These are phyloP conservation scores for Rosellinia necatrix DNA, from an alignment of 2,329 filamentous ascomycete species.

Conservation along the genomic window DNA sequence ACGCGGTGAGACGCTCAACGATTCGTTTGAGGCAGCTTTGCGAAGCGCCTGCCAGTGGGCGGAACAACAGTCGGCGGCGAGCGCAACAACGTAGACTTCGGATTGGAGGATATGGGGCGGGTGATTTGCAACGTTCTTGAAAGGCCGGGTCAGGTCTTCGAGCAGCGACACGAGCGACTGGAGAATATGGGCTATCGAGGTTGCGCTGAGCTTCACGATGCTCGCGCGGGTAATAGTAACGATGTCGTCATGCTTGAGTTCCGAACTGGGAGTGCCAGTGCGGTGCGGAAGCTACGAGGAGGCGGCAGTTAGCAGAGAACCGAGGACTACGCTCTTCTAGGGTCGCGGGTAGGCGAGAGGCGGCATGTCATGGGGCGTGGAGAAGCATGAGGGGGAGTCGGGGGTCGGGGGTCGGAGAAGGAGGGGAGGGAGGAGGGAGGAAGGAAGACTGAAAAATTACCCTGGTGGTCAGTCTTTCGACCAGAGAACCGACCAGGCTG, in stretches of 20 bases:
- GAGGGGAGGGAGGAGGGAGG: not conserved
- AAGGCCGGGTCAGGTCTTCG: conserved; percentile 62
- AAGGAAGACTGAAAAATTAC: conserved; percentile 45
- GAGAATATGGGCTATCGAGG: conserved; percentile 58
- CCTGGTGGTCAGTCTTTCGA: conserved; percentile 66
- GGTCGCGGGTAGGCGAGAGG: too few relatives aligned
- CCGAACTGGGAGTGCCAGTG: conserved; percentile 61
- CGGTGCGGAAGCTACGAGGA: conserved; percentile 60
- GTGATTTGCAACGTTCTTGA: conserved; percentile 55
- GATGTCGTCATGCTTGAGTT: conserved; percentile 64
- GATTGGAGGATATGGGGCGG: conserved; percentile 66
- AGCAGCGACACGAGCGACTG: conserved; percentile 61
- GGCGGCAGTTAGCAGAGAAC: conserved; percentile 27
- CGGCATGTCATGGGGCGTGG: not conserved
- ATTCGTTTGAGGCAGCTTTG: conserved; percentile 30
- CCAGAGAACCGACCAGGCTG: conserved; percentile 63
- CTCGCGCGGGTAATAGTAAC: conserved; percentile 64
- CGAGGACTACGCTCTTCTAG: too few relatives aligned
- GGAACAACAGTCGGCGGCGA: conserved; percentile 68
- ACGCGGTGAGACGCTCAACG: conserved; percentile 9
- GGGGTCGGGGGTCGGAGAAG: not conserved
- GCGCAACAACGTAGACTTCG: conserved; percentile 66
- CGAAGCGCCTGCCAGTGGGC: conserved; percentile 60
- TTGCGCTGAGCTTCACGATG: conserved; percentile 63
- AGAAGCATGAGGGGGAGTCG: not conserved